Conservation (phyloP, 331 rosid species). For the Erythrophleum ivorense region DNA sequence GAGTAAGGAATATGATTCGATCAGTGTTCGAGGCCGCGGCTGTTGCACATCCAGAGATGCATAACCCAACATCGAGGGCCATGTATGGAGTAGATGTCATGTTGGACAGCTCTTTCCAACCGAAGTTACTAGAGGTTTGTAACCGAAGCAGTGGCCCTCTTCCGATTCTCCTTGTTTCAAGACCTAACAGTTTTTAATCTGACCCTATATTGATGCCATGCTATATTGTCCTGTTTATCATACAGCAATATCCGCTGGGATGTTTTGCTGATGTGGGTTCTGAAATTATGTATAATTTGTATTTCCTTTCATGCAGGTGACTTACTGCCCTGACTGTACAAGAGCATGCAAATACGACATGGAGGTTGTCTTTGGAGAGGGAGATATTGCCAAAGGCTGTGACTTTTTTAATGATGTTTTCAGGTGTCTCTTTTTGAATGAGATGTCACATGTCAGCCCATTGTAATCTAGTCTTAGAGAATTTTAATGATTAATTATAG, state of each 20-base stretch:
- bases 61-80: slow-evolving; percentile 77
- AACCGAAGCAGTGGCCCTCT: slow-evolving; percentile 7
- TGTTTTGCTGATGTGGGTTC: slow-evolving; percentile 9
- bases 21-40: slow-evolving; percentile 89
- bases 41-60: slow-evolving; percentile 88
- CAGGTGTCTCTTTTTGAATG: slow-evolving; percentile 81
- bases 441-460: slow-evolving; percentile 68
- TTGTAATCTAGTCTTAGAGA: slow-evolving; percentile 41
- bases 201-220: slow-evolving; percentile 4
- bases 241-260: slow-evolving; percentile 3
- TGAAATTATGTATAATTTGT: slow-evolving; percentile 6
- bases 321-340: slow-evolving; percentile 94
- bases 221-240: not conserved
- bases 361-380: slow-evolving; percentile 58
- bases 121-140: slow-evolving; percentile 90
- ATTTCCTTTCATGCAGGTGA: slow-evolving; percentile 63
- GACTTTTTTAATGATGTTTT: slow-evolving; percentile 81
- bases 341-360: slow-evolving; percentile 89
- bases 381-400: slow-evolving; percentile 54
- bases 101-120: slow-evolving; percentile 78
- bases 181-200: slow-evolving; percentile 5
- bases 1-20: slow-evolving; percentile 74
- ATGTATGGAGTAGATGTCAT: slow-evolving; percentile 94
- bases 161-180: slow-evolving; percentile 8
- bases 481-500: not conserved